Conservation (phyloP, 208 protist genomes). For the Crithidia fasciculata region DNA sequence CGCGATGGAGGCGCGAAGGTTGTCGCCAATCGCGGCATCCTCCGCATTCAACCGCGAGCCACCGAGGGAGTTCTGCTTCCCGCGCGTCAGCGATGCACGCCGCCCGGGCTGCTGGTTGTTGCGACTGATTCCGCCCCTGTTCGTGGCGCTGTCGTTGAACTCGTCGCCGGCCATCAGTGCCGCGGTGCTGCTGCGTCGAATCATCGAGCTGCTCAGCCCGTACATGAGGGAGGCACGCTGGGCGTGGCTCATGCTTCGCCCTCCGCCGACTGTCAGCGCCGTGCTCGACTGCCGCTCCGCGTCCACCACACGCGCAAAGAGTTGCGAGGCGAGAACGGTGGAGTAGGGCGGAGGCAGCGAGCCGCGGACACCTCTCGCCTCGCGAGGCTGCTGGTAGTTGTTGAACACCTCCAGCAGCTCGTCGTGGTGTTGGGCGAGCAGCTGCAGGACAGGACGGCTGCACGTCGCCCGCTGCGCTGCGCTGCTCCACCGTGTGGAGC, state of each 20-base stretch:
- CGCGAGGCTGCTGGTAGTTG: constrained; percentile 51
- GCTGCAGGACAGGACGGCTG: constrained; percentile 25
- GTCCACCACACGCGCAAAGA: constrained; percentile 20
- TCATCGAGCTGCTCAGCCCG: constrained; percentile 6
- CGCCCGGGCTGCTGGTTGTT: background rate
- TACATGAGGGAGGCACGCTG: constrained; percentile 23
- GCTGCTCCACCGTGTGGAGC: constrained; percentile 33
- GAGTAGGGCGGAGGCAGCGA: constrained; percentile 58
- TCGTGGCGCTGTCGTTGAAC: background rate
- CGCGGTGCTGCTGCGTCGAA: constrained; percentile 4
- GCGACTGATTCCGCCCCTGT: background rate
- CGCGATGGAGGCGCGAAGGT: background rate
- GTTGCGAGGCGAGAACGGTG: constrained; percentile 20
- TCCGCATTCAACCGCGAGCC: background rate
- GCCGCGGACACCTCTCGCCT: constrained; percentile 58
- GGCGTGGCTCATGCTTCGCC: constrained; percentile 8
- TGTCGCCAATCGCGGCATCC: background rate
- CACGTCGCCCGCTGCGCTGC: constrained; percentile 30
- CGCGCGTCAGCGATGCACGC: background rate
- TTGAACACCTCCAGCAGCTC: constrained; percentile 51
- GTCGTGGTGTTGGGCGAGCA: constrained; percentile 50
- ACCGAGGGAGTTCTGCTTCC: background rate
- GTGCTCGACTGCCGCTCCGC: constrained; percentile 13
- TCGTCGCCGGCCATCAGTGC: background rate
- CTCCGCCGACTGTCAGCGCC: constrained; percentile 5